phyloP scores from a whole-genome alignment of 768 basidiomycete genomes.

The Suillus occidentalis region DNA sequence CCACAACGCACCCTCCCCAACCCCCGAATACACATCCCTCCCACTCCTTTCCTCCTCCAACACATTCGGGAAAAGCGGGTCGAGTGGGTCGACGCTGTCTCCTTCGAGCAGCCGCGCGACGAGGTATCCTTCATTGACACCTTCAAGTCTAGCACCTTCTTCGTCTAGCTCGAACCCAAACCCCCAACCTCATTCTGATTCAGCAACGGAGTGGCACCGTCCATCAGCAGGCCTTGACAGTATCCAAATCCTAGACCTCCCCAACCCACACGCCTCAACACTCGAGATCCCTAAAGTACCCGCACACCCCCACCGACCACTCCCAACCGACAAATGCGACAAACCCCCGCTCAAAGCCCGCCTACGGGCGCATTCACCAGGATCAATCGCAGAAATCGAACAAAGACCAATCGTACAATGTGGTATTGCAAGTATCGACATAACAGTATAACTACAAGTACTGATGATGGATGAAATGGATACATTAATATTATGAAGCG shows the following conservation, averaged over 20 bases:
- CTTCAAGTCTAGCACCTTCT: conserved; percentile 17
- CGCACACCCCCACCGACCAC: background rate
- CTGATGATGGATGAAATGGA: background rate
- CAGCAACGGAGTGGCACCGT: conserved; percentile 24
- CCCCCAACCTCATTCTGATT: conserved; percentile 8
- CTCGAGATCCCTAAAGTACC: background rate
- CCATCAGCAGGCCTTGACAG: conserved; percentile 23
- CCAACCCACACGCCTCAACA: conserved; percentile 26
- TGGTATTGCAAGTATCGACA: conserved; percentile 29
- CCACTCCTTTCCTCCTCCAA: conserved; percentile 27
- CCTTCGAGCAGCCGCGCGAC: conserved; percentile 19
- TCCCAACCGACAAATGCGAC: background rate
- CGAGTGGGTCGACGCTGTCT: conserved; percentile 11
- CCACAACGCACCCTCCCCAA: background rate
- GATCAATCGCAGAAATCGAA: conserved; percentile 25
- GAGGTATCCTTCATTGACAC: conserved; percentile 29
- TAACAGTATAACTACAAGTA: conserved; percentile 3
- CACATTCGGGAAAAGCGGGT: conserved; percentile 24
- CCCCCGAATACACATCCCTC: conserved; percentile 17
- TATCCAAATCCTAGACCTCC: conserved; percentile 11
- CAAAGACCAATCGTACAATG: conserved; percentile 17
- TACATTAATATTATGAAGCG: background rate
- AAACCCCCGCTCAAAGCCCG: conserved; percentile 11
- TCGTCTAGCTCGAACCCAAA: conserved; percentile 9
- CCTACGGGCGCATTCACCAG: conserved; percentile 19